Evolutionary conservation across 2,329 filamentous ascomycete species (phyloP), one percentile per base, ranked within the genome.

Genomic region (Xylaria arbuscula): DNA sequence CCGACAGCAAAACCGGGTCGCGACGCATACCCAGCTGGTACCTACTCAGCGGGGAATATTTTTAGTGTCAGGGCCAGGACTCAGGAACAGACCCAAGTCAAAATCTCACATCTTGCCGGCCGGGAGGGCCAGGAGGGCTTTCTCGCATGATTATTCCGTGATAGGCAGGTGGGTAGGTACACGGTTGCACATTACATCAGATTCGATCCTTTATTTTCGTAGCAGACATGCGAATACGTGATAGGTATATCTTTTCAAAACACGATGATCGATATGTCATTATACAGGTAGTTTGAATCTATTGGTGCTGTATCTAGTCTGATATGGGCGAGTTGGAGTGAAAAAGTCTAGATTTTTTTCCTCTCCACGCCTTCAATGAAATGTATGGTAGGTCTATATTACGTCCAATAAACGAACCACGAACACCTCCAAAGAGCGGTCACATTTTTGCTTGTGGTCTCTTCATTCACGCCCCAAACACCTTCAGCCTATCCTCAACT

Each of bases 401-500:
- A 7, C 17, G n/a, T 6, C 17, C 38, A 38, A 55, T 55, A 55
- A 55, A 8, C n/a, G 38, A 55, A 19, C n/a, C 53, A 55, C 15
- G 1, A 13, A 55, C 34, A n/a, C 53, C 34, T 50, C 47, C 22
- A 3, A 9, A 19, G n/a, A 34, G 48, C 48, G 48, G 13, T 5
- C 34, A 15, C 53, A 11, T n/a, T 34, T 15, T 55, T 8, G 9
- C 19, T n/a, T 11, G 11, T 15, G n/a, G 10, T 17, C 51, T 34
- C n/a, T 55, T 40, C 15, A 2, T 36, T 55, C 47, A 65, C 28
- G 54, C 54, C 2, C 65, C 65, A 15, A 54, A 64, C 17, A 67
- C 60, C 60, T 40, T 67, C 11, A 63, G 24, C 36, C 65, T 63
- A 10, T 48, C 60, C 24, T 67, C 60, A 15, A 56, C 65, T n/a